A percentile compares a stretch with the other conserved stretches of the same genome.
Evolutionary conservation across 805 yeast genomes (phyloP).

Genomic region (Wickerhamomyces mucosus): DNA sequence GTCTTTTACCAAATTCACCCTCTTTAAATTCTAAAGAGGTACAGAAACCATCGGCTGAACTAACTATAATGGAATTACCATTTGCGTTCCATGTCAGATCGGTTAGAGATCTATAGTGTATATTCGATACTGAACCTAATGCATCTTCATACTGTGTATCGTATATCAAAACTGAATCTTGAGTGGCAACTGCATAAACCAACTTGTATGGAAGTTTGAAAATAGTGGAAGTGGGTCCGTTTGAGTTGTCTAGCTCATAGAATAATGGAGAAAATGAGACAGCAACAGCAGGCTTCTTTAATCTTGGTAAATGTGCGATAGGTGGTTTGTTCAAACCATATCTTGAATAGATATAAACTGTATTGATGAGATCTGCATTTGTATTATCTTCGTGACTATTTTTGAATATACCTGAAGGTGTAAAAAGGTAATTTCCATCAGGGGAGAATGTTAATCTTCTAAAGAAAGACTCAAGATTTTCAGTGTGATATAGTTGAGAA

Average conservation of each 20-base stretch:
- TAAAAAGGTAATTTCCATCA: constrained; percentile 72
- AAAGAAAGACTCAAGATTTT: constrained; percentile 83
- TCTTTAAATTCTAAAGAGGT: constrained; percentile 50
- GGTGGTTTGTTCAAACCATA: constrained; percentile 62
- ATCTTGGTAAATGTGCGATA: constrained; percentile 67
- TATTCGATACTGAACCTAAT: constrained; percentile 61
- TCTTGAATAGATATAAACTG: constrained; percentile 75
- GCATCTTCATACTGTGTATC: constrained; percentile 69
- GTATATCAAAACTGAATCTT: constrained; percentile 71
- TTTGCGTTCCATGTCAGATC: constrained; percentile 80
- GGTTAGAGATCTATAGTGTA: constrained; percentile 84
- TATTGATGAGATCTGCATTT: constrained; percentile 41
- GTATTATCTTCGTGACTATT: constrained; percentile 2
- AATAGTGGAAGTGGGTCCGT: constrained; percentile 18
- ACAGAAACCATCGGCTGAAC: constrained; percentile 92
- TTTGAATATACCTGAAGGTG: constrained; percentile 67
- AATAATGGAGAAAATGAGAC: constrained; percentile 65
- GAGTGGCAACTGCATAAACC: constrained; percentile 89
- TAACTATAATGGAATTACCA: constrained; percentile 59
- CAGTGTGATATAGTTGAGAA: constrained; percentile 66
- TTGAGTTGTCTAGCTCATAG: constrained; percentile 30
- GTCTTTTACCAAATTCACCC: constrained; percentile 46
- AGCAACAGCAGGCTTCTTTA: constrained; percentile 78
- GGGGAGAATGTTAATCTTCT: constrained; percentile 81
- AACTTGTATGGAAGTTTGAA: constrained; percentile 66